Evolutionary conservation across 2,329 filamentous ascomycete species (phyloP).

Genomic region (Pseudogymnoascus sp.): DNA sequence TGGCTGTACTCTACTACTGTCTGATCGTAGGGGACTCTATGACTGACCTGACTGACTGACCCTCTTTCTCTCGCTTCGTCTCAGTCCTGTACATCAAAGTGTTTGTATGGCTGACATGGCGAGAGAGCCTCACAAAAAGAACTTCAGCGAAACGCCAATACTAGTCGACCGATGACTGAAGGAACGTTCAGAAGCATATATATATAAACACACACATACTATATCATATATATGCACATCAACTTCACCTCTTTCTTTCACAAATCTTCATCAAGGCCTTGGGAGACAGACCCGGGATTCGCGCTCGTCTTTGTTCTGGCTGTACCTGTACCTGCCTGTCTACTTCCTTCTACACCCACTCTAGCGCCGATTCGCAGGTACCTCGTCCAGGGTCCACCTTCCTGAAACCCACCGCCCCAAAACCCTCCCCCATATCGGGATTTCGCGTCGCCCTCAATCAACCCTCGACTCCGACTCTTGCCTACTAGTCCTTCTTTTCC

Average conservation of each 20-base stretch:
- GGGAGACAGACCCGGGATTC: not conserved
- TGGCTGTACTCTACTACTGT: not conserved
- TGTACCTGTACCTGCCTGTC: not conserved
- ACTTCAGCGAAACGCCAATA: not conserved
- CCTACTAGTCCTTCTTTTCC: not conserved
- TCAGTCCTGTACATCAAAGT: not conserved
- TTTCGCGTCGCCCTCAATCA: constrained; percentile 7
- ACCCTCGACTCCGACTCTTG: constrained; percentile 5
- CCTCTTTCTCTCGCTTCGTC: constrained; percentile 1
- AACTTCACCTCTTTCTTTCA: not conserved
- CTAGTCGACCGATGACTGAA: not conserved
- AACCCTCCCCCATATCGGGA: constrained; percentile 1
- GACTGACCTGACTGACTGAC: not conserved
- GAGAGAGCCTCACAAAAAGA: constrained; percentile 1
- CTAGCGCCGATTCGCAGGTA: not conserved
- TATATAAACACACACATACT: not conserved
- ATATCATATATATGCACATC: not conserved
- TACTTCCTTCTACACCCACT: not conserved
- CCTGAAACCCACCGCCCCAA: constrained; percentile 8
- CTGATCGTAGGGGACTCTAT: not conserved
- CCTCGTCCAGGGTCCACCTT: not conserved
- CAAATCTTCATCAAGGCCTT: not conserved
- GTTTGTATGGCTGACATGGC: not conserved
- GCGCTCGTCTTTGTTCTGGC: not conserved
- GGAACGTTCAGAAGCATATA: not conserved